A percentile compares a stretch with the other conserved stretches of the same genome.
These are phyloP conservation scores for Escallonia herrerae DNA, from an alignment of 129 eudicot species.

Conservation along the genomic window DNA sequence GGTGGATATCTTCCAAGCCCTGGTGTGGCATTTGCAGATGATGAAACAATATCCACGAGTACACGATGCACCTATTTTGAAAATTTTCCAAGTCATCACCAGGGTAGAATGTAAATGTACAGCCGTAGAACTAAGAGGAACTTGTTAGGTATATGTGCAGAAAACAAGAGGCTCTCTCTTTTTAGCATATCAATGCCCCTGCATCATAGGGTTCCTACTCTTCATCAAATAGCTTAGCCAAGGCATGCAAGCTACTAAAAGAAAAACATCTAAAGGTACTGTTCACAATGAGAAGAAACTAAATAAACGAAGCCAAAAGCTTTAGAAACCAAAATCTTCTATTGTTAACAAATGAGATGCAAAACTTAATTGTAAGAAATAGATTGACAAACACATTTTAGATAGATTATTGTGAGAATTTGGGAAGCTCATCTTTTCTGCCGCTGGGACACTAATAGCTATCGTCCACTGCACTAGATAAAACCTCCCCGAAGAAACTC, in stretches of 20 bases:
- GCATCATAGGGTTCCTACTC: neutral
- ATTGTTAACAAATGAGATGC: neutral
- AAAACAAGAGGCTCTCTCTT: neutral
- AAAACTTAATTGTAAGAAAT: neutral
- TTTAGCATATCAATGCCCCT: neutral
- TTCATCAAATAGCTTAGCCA: neutral
- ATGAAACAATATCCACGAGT: slow-evolving; percentile 84
- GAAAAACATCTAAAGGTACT: neutral
- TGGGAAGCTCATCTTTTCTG: no score
- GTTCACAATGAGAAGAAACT: neutral
- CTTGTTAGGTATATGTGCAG: neutral
- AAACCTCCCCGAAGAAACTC: no score
- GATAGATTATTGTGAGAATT: no score
- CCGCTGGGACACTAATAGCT: no score
- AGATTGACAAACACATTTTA: no score
- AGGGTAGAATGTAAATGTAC: neutral
- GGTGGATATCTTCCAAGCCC: slow-evolving; percentile 99
- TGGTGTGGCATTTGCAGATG: slow-evolving; percentile 94
- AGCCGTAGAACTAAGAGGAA: neutral
- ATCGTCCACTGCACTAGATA: no score
- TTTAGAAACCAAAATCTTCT: neutral
- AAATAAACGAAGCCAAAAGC: neutral
- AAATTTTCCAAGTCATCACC: slow-evolving; percentile 1
- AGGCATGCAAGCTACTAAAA: neutral
- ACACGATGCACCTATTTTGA: slow-evolving; percentile 83